Conservation (phyloP, 192 early-diverging fungal genomes). For the Coemansia umbellata region DNA sequence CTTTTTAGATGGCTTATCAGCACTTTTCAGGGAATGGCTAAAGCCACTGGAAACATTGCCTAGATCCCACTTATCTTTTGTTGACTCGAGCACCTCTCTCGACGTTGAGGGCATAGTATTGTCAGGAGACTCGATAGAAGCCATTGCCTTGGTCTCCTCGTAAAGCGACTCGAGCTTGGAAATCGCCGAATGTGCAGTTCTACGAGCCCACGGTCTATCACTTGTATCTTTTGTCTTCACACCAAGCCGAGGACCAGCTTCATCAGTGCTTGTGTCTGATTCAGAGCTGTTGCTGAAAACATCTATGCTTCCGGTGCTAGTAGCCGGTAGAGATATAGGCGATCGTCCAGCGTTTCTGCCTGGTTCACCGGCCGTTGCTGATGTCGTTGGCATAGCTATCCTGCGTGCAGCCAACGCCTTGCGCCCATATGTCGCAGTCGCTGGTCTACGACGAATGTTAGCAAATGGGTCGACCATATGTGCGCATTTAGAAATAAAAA, state of each 20-base stretch:
- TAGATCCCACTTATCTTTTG: conserved; percentile 35
- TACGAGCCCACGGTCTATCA: conserved; percentile 6
- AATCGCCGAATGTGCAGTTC: conserved; percentile 29
- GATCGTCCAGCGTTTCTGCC: too few species aligned
- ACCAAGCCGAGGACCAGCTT: neutral
- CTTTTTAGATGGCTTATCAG: neutral
- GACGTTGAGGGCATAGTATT: conserved; percentile 2
- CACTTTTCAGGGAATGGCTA: neutral
- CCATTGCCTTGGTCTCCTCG: conserved; percentile 12
- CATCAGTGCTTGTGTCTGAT: too few species aligned
- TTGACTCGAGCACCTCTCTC: conserved; percentile 23
- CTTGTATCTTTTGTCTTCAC: neutral
- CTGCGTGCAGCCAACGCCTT: conserved; percentile 40
- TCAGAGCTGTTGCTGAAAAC: neutral
- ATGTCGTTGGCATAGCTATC: conserved; percentile 9
- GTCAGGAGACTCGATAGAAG: neutral
- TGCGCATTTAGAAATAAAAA: conserved; percentile 7
- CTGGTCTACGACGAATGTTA: conserved; percentile 40
- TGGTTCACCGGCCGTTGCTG: neutral
- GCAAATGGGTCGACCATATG: conserved; percentile 44
- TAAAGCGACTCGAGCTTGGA: conserved; percentile 32
- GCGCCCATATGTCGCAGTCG: conserved; percentile 41
- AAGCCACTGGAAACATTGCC: neutral
- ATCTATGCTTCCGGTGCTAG: neutral
- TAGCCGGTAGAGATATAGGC: neutral